These are phyloP conservation scores for Linderniella brevidens DNA, from an alignment of 257 asterid genomes.

Conservation along the genomic window DNA sequence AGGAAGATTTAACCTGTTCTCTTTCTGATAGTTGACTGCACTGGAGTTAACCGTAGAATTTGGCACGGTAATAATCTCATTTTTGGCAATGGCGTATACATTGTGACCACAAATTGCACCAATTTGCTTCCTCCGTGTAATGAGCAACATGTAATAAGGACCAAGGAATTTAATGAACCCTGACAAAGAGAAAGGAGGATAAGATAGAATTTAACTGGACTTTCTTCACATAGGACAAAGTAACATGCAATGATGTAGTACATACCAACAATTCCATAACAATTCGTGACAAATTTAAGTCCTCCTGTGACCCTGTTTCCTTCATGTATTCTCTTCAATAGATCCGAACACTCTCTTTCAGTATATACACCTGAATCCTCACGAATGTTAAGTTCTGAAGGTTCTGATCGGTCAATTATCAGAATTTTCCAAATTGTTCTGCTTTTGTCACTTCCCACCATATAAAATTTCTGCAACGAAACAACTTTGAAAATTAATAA, in stretches of 20 bases:
- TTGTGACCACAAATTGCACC: constrained; percentile 60
- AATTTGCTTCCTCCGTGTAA: constrained; percentile 58
- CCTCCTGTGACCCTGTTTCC: constrained; percentile 89
- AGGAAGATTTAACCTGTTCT: constrained; percentile 38
- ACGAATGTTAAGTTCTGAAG: constrained; percentile 56
- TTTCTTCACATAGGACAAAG: neutral
- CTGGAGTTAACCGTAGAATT: constrained; percentile 32
- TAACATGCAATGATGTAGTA: neutral
- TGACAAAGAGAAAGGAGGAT: constrained; percentile 11
- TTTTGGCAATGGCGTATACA: constrained; percentile 46
- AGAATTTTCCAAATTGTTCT: constrained; percentile 78
- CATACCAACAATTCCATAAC: constrained; percentile 97
- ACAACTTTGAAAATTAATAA: neutral
- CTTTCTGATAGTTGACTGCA: constrained; percentile 31
- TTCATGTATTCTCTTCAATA: constrained; percentile 76
- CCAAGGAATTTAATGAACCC: constrained; percentile 56
- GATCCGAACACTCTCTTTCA: constrained; percentile 80
- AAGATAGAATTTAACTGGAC: constrained; percentile 1
- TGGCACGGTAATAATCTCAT: constrained; percentile 48
- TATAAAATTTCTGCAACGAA: constrained; percentile 65
- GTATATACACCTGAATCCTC: constrained; percentile 78
- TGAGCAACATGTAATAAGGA: constrained; percentile 64
- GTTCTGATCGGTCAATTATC: constrained; percentile 76
- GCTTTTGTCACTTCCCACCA: constrained; percentile 91
- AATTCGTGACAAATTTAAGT: constrained; percentile 69